A percentile compares a stretch with the other conserved stretches of the same genome.
These are phyloP conservation scores for Fusarium pseudograminearum DNA, from an alignment of 2,329 filamentous ascomycete species.

Conservation along the genomic window DNA sequence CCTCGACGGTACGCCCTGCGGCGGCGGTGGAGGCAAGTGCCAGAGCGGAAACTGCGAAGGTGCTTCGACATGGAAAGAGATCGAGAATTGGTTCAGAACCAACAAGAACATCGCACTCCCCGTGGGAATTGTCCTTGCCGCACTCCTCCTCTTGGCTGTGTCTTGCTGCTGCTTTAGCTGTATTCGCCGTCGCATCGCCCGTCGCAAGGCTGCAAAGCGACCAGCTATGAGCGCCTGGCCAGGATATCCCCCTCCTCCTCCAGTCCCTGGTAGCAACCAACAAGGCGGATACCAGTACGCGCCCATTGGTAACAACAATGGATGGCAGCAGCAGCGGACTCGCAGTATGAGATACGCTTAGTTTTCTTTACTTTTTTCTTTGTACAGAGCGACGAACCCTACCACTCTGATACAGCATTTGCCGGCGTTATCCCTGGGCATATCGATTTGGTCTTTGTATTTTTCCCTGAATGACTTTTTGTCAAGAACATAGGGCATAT, in stretches of 20 bases:
- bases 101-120: constrained; percentile 88
- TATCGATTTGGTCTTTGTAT: constrained; percentile 9
- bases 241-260: constrained; percentile 25
- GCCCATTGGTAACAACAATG: constrained; percentile 35
- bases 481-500: background rate
- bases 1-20: constrained; percentile 88
- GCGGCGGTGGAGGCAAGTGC: constrained; percentile 83
- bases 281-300: constrained; percentile 41
- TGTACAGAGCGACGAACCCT: background rate
- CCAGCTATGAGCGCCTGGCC: constrained; percentile 47
- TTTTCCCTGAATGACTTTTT: constrained; percentile 3
- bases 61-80: constrained; percentile 74
- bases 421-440: constrained; percentile 40
- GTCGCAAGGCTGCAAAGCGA: constrained; percentile 45
- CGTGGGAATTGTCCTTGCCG: constrained; percentile 77
- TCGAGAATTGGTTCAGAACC: constrained; percentile 78
- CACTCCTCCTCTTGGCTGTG: constrained; percentile 76
- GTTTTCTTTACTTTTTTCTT: background rate
- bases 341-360: constrained; percentile 51
- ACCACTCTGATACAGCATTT: constrained; percentile 33
- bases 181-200: constrained; percentile 46
- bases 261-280: background rate
- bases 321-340: constrained; percentile 35
- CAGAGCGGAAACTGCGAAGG: constrained; percentile 82
- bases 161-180: constrained; percentile 72